phyloP scores from a whole-genome alignment of 2,329 filamentous ascomycete species.

The Fusarium nodosum region DNA sequence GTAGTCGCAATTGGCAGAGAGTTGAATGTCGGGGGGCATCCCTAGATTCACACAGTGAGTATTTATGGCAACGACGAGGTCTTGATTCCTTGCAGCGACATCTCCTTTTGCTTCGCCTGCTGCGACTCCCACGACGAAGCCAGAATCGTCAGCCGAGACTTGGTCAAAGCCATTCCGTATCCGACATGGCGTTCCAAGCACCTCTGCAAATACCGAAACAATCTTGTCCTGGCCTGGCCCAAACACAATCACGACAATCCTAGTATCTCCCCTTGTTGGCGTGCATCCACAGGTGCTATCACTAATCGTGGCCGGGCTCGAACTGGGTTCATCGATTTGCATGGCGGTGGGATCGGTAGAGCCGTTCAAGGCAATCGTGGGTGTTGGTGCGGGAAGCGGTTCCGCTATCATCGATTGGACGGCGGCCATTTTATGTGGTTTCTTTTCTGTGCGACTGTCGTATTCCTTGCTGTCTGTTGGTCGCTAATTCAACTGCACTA shows the following conservation, averaged over 20 bases:
- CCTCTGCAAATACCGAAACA: constrained; percentile 80
- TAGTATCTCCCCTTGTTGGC: constrained; percentile 66
- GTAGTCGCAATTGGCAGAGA: constrained; percentile 82
- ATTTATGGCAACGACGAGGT: constrained; percentile 77
- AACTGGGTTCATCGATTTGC: constrained; percentile 55
- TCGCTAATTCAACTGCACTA: constrained; percentile 30
- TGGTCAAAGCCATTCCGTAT: constrained; percentile 69
- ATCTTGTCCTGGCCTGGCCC: constrained; percentile 79
- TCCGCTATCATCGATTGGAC: constrained; percentile 56
- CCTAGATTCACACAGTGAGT: constrained; percentile 80
- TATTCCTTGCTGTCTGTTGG: constrained; percentile 18
- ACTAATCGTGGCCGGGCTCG: constrained; percentile 54
- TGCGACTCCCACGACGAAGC: constrained; percentile 76
- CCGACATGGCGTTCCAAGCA: constrained; percentile 79
- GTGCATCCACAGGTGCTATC: constrained; percentile 61
- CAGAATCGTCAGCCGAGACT: constrained; percentile 67
- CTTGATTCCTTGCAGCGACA: constrained; percentile 69
- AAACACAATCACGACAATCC: constrained; percentile 76
- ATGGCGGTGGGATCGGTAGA: constrained; percentile 47
- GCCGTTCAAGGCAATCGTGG: constrained; percentile 46
- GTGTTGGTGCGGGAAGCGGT: constrained; percentile 51
- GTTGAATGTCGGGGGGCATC: constrained; percentile 74
- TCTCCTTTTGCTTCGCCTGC: constrained; percentile 69
- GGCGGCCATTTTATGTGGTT: constrained; percentile 53
- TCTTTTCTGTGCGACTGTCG: constrained; percentile 2